A percentile compares a stretch with the other conserved stretches of the same genome.
These are phyloP conservation scores for Elongisporangium undulatum DNA, from an alignment of 352 stramenopile species.

Conservation along the genomic window DNA sequence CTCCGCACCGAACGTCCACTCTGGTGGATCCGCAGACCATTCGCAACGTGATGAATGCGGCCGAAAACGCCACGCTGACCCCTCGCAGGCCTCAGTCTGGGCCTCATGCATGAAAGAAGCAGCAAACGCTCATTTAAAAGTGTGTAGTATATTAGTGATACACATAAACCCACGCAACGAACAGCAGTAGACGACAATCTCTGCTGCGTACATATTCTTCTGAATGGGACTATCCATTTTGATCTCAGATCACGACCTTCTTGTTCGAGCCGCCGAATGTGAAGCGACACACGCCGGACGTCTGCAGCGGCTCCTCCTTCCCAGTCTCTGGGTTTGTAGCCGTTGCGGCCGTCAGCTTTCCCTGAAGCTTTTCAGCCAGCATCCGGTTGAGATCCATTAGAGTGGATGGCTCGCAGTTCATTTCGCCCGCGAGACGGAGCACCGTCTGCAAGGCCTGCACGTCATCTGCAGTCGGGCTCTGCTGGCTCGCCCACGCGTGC, in stretches of 20 bases:
- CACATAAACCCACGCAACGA: background rate
- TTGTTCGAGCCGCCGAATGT: constrained; percentile 31
- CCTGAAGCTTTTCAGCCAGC: constrained; percentile 29
- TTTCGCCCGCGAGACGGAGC: constrained; percentile 54
- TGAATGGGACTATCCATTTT: background rate
- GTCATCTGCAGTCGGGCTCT: constrained; percentile 37
- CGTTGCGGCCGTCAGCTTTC: constrained; percentile 11
- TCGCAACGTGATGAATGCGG: background rate
- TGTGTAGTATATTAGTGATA: background rate
- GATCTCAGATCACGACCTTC: constrained; percentile 22
- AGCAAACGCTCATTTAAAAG: background rate
- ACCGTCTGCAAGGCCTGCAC: constrained; percentile 57
- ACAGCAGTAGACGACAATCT: no score
- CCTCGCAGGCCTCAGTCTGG: background rate
- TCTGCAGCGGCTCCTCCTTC: constrained; percentile 13
- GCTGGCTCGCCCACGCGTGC: constrained; percentile 39
- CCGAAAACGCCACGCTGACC: background rate
- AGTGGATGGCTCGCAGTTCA: constrained; percentile 55
- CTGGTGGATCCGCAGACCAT: background rate
- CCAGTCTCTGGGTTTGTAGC: background rate
- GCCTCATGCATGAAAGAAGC: background rate
- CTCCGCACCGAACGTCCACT: background rate
- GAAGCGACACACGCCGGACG: constrained; percentile 50
- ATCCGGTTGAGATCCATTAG: constrained; percentile 58
- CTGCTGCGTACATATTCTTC: background rate